phyloP scores from a whole-genome alignment of 2,329 filamentous ascomycete genomes.

The Berkeleyomyces rouxiae region DNA sequence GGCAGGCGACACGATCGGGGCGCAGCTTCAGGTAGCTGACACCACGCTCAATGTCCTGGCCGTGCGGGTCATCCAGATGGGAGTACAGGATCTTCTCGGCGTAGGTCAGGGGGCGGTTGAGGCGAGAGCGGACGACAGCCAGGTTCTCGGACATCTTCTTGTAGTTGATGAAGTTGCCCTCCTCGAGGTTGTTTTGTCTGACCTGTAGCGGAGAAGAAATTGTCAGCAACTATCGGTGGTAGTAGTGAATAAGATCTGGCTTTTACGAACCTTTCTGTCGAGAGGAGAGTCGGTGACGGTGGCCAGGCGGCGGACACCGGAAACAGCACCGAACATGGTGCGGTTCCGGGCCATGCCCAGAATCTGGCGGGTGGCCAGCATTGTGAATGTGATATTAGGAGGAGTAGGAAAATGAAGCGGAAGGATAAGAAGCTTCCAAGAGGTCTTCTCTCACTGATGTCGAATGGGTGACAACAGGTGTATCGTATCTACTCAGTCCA shows the following conservation, averaged over 20 bases:
- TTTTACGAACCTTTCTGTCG: conserved; percentile 55
- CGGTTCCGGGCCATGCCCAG: conserved; percentile 50
- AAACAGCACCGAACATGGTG: conserved; percentile 36
- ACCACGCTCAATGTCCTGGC: conserved; percentile 91
- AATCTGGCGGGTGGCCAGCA: conserved; percentile 57
- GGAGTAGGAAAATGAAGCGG: neutral
- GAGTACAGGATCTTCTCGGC: conserved; percentile 99
- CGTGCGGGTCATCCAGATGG: conserved; percentile 90
- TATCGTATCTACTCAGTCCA: conserved; percentile 10
- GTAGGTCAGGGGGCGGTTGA: conserved; percentile 86
- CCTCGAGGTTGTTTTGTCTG: conserved; percentile 93
- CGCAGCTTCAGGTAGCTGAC: conserved; percentile 91
- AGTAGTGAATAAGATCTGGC: neutral
- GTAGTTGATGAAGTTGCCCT: conserved; percentile 97
- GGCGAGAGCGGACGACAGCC: conserved; percentile 67
- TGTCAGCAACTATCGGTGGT: neutral
- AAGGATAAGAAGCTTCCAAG: neutral
- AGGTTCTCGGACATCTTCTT: conserved; percentile 99
- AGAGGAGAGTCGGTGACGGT: conserved; percentile 75
- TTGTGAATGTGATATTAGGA: conserved; percentile 19
- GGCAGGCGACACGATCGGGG: conserved; percentile 94
- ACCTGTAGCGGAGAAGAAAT: conserved; percentile 30
- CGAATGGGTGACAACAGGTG: conserved; percentile 4
- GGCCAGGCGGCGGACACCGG: conserved; percentile 57
- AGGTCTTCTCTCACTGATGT: conserved; percentile 6